phyloP scores from a whole-genome alignment of 1,139 yeast genomes.

The Taiozyma sp. region DNA sequence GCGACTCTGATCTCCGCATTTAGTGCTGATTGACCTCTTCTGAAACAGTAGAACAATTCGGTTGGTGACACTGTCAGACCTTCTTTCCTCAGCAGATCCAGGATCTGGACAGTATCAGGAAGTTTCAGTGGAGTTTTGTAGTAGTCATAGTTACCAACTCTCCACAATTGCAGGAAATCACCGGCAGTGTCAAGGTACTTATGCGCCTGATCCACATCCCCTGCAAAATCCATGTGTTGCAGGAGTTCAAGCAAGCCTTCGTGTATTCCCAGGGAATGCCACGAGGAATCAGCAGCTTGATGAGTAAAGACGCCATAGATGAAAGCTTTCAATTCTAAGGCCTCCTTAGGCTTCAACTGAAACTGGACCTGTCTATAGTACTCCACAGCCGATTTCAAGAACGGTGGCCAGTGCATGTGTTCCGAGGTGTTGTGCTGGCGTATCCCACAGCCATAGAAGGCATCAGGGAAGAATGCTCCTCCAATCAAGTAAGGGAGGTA shows the following conservation, averaged over 20 bases:
- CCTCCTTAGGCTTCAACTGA: constrained; percentile 14
- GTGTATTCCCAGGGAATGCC: constrained; percentile 53
- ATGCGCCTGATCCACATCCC: constrained; percentile 44
- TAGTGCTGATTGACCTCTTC: constrained; percentile 46
- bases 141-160: constrained; percentile 21
- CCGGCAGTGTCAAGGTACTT: constrained; percentile 51
- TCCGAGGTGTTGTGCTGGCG: constrained; percentile 45
- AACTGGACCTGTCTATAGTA: constrained; percentile 26
- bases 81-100: background rate
- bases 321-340: constrained; percentile 40
- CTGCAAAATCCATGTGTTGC: constrained; percentile 45
- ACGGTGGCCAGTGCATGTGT: constrained; percentile 63
- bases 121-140: constrained; percentile 5
- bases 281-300: constrained; percentile 54
- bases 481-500: constrained; percentile 31
- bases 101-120: constrained; percentile 1
- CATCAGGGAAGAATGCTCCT: constrained; percentile 63
- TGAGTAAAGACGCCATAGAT: constrained; percentile 51
- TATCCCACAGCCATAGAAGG: constrained; percentile 49
- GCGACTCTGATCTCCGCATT: constrained; percentile 36
- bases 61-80: constrained; percentile 1
- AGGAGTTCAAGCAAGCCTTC: constrained; percentile 48
- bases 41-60: constrained; percentile 39
- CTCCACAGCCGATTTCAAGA: constrained; percentile 38
- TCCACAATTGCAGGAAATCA: constrained; percentile 43